A percentile compares a stretch with the other conserved stretches of the same genome.
Conservation (phyloP, 441 rosid genomes). For the Populus hybrid region DNA sequence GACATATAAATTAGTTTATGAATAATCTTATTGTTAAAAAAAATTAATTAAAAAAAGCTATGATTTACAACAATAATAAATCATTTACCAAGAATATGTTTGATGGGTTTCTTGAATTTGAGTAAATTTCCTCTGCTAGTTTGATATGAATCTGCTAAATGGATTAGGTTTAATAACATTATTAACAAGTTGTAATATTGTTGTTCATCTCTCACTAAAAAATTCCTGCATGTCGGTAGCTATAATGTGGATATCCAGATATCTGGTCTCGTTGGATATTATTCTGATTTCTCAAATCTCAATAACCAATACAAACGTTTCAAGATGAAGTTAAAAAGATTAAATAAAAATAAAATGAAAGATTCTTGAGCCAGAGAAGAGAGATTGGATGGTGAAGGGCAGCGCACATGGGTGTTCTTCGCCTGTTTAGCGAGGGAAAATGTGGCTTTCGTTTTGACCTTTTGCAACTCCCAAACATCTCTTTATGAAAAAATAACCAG, state of each 20-base stretch:
- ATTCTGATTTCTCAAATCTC: background rate
- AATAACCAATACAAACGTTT: background rate
- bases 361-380: background rate
- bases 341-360: background rate
- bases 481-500: background rate
- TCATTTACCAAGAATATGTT: too few species aligned
- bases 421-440: background rate
- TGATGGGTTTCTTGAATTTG: too few species aligned
- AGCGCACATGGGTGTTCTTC: background rate
- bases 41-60: too few species aligned
- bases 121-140: too few species aligned
- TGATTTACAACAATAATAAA: too few species aligned
- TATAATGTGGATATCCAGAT: background rate
- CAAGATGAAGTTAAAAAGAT: background rate
- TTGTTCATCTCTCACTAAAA: too few species aligned
- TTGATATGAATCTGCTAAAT: too few species aligned
- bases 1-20: too few species aligned
- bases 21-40: too few species aligned
- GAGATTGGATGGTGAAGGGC: background rate
- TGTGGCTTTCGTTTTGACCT: background rate
- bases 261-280: background rate
- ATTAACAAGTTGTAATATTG: too few species aligned
- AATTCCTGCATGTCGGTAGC: too few species aligned
- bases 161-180: too few species aligned
- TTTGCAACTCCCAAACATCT: background rate